phyloP scores from a whole-genome alignment of 106 monocot genomes.

The Narthecium ossifragum region DNA sequence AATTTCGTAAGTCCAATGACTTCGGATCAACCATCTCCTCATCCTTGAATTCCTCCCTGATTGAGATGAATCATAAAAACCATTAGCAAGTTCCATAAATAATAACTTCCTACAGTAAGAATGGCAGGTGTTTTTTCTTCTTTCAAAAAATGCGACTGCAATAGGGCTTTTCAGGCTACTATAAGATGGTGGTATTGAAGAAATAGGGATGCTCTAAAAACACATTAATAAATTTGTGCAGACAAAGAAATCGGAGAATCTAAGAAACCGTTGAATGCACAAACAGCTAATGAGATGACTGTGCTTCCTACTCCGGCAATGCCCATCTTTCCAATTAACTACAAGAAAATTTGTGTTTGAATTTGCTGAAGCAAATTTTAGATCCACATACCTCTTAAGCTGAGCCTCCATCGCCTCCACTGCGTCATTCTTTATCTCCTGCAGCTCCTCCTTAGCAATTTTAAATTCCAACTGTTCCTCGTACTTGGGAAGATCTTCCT shows the following conservation, averaged over 20 bases:
- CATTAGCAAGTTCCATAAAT: background rate
- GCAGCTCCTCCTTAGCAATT: constrained; percentile 70
- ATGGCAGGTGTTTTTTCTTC: background rate
- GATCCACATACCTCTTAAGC: constrained; percentile 55
- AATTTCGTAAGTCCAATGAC: constrained; percentile 77
- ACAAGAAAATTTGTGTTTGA: background rate
- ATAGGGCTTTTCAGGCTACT: too few relatives aligned
- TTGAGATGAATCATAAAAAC: background rate
- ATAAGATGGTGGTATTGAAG: too few relatives aligned
- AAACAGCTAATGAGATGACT: background rate
- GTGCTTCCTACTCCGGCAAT: background rate
- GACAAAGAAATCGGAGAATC: too few relatives aligned
- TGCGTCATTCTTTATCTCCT: constrained; percentile 68
- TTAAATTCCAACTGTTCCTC: constrained; percentile 78
- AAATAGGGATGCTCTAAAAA: too few relatives aligned
- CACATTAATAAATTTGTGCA: background rate
- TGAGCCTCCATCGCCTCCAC: constrained; percentile 92
- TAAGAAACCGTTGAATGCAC: background rate
- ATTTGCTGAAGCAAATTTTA: background rate
- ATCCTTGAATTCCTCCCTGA: constrained; percentile 87
- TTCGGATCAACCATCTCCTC: constrained; percentile 79
- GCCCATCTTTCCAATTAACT: background rate
- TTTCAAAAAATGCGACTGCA: background rate
- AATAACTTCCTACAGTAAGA: background rate
- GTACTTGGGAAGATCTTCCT: constrained; percentile 80